A percentile compares a stretch with the other conserved stretches of the same genome.
These are phyloP conservation scores for Penicillium malachiteum DNA, from an alignment of 495 filamentous ascomycete genomes.

Conservation along the genomic window DNA sequence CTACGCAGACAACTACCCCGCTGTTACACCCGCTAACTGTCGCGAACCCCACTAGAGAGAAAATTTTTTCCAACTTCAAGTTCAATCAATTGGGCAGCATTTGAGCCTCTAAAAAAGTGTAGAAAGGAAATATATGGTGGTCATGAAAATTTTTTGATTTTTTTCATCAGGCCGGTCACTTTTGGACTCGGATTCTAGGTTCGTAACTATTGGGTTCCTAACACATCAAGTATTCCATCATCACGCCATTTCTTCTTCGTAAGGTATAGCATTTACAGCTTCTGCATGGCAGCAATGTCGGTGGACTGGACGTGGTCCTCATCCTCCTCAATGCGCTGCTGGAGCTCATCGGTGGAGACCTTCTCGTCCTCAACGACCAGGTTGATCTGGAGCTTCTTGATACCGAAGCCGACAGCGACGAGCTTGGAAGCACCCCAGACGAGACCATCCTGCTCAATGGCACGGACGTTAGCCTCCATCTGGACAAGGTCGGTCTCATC, in stretches of 20 bases:
- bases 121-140: conserved; percentile 3
- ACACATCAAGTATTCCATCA: conserved; percentile 42
- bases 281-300: conserved; percentile 89
- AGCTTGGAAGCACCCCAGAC: conserved; percentile 94
- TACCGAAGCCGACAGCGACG: conserved; percentile 89
- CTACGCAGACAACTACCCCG: neutral
- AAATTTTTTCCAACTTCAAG: neutral
- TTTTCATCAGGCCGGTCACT: conserved; percentile 30
- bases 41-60: neutral
- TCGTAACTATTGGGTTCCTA: conserved; percentile 31
- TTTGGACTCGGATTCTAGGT: conserved; percentile 23
- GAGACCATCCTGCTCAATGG: conserved; percentile 89
- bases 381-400: conserved; percentile 99
- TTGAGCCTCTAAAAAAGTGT: neutral
- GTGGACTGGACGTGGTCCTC: conserved; percentile 98
- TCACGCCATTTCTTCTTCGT: conserved; percentile 41
- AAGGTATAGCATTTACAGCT: conserved; percentile 64
- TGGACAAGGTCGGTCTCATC: conserved; percentile 88
- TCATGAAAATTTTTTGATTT: conserved; percentile 33
- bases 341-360: conserved; percentile 81
- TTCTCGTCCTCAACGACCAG: conserved; percentile 97
- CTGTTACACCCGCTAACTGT: neutral
- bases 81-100: too few species aligned
- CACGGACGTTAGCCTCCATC: conserved; percentile 78
- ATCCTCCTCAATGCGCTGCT: conserved; percentile 80